Evolutionary conservation across 257 asterid species (phyloP), one percentile per base, ranked within the genome.

Genomic region (Solanum piurae): DNA sequence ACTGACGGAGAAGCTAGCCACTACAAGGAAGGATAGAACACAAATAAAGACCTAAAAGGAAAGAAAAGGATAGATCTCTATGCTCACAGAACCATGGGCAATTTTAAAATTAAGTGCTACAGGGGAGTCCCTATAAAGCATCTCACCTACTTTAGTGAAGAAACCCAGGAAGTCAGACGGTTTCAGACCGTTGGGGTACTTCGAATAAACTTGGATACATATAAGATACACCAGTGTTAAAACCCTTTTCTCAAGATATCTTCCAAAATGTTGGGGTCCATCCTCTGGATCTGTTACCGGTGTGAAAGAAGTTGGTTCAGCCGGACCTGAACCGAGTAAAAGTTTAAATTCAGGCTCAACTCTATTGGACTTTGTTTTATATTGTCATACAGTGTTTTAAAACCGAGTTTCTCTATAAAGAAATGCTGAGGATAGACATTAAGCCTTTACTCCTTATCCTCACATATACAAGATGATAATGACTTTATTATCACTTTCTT

Each of bases 161-260:
- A 40, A 38, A 76, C 33, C 36, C 36, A 12, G 31, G 83, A 76
- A 76, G 83, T 38, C 23, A 69, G 31, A 76, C 60, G 1, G 20
- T 40, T 55, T 76, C 6, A 31, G 52, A 40, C 60, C 33, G 6
- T 76, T 40, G 83, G 33, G n/a, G 11, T 76, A 76, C 21, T 38
- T 72, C 27, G 3, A 72, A 72, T 76, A 20, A 34, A 73, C 46
- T 73, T 73, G 55, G 12, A 12, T 66, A 58, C 60, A 16, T 66
- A 85, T 85, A 69, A 21, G 40, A 13, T 86, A 69, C 37, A 42
- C 83, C 33, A 21, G 69, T 86, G 84, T 71, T 46, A 69, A 42
- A 69, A 73, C 23, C 52, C 69, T 72, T 86, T 72, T 33, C 6
- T 73, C 73, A 86, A 86, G 88, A 52, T 86, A 86, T 86, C 88